Evolutionary conservation across 1,284 basidiomycete species (phyloP).

Genomic region (Phellopilus nigrolimitatus): DNA sequence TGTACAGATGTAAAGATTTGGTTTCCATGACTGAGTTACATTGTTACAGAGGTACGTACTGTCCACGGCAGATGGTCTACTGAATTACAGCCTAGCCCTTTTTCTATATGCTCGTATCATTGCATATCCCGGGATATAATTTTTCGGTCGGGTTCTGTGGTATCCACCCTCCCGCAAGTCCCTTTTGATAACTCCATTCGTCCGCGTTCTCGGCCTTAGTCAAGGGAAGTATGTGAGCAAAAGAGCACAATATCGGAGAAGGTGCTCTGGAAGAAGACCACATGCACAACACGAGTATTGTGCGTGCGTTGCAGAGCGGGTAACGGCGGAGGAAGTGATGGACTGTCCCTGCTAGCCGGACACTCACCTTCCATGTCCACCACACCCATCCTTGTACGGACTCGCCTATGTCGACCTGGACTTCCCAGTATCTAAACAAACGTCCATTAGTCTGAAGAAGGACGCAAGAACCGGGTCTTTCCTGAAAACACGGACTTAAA

Average conservation of each 20-base stretch:
- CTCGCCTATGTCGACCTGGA: constrained; percentile 65
- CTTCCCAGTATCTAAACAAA: constrained; percentile 64
- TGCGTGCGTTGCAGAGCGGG: neutral
- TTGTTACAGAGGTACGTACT: neutral
- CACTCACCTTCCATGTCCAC: constrained; percentile 76
- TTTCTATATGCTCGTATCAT: constrained; percentile 17
- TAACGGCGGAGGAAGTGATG: neutral
- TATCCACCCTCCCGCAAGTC: constrained; percentile 68
- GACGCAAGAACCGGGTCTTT: neutral
- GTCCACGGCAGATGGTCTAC: no score
- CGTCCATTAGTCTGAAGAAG: neutral
- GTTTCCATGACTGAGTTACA: no score
- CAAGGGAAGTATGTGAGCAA: constrained; percentile 1
- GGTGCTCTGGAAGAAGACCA: neutral
- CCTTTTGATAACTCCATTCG: constrained; percentile 70
- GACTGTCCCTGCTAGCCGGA: neutral
- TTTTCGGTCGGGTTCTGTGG: constrained; percentile 59
- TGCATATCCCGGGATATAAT: constrained; percentile 57
- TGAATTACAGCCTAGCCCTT: neutral
- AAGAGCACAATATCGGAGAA: neutral
- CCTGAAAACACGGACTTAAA: constrained; percentile 17
- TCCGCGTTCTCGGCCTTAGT: constrained; percentile 61
- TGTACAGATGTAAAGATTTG: no score
- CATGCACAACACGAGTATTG: neutral
- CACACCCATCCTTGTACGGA: constrained; percentile 73